phyloP scores from a whole-genome alignment of 2,329 filamentous ascomycete species.

The Sarocladium oryzae region DNA sequence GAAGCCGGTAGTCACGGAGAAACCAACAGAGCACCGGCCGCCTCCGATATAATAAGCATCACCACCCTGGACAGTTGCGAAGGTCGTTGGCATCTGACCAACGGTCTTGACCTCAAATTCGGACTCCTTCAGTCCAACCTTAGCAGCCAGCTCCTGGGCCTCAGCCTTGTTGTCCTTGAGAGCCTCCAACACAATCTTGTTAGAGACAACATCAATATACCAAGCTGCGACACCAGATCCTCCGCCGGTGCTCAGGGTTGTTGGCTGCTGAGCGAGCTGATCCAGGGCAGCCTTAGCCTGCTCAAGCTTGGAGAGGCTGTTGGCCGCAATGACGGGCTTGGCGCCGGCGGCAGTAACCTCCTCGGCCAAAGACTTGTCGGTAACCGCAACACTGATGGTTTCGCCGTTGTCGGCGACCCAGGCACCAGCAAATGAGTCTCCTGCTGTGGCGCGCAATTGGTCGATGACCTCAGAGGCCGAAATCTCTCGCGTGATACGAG shows the following conservation, averaged over 20 bases:
- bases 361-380: constrained; percentile 27
- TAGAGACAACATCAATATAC: constrained; percentile 31
- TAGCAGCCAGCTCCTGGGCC: constrained; percentile 27
- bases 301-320: constrained; percentile 31
- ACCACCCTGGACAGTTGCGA: constrained; percentile 28
- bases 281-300: constrained; percentile 35
- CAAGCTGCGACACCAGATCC: constrained; percentile 32
- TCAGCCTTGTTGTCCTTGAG: constrained; percentile 26
- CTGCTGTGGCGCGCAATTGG: constrained; percentile 24
- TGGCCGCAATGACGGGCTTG: constrained; percentile 25
- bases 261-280: constrained; percentile 23
- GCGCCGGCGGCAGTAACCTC: constrained; percentile 30
- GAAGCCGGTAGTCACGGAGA: constrained; percentile 33
- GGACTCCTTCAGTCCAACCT: constrained; percentile 28
- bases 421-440: constrained; percentile 30
- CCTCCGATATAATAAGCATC: constrained; percentile 31
- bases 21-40: constrained; percentile 31
- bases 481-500: constrained; percentile 31
- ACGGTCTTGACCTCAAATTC: constrained; percentile 32
- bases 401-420: constrained; percentile 30
- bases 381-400: constrained; percentile 29
- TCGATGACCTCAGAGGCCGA: constrained; percentile 29
- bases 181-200: constrained; percentile 34
- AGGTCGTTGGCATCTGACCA: constrained; percentile 24
- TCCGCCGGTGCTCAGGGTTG: constrained; percentile 19